phyloP scores from a whole-genome alignment of 2,329 filamentous ascomycete genomes.

The Decorospora gaudefroyi region DNA sequence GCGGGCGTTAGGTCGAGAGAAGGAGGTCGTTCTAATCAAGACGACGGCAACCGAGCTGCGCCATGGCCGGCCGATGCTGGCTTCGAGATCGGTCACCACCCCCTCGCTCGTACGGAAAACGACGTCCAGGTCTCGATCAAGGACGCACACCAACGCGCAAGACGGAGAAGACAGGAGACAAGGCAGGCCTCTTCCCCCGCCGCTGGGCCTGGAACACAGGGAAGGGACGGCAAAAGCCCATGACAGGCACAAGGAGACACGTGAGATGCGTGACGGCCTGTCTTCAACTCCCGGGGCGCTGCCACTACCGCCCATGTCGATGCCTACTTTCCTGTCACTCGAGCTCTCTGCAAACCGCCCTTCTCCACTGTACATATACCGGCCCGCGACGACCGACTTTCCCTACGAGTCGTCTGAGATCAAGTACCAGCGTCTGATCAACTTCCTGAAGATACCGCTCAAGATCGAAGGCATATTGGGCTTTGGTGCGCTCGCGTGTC shows the following conservation, averaged over 20 bases:
- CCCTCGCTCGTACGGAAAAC: conserved; percentile 48
- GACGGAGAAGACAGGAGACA: conserved; percentile 31
- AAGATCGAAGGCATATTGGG: conserved; percentile 82
- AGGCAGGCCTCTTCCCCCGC: conserved; percentile 33
- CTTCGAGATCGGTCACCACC: conserved; percentile 44
- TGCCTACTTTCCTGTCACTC: conserved; percentile 68
- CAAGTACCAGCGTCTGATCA: conserved; percentile 88
- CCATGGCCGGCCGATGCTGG: conserved; percentile 38
- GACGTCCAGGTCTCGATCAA: conserved; percentile 36
- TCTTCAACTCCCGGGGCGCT: conserved; percentile 55
- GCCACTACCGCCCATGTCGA: conserved; percentile 64
- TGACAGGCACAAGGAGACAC: conserved; percentile 30
- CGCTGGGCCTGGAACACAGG: conserved; percentile 44
- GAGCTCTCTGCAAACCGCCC: conserved; percentile 65
- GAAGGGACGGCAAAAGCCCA: conserved; percentile 38
- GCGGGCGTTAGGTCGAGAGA: conserved; percentile 26
- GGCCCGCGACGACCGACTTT: conserved; percentile 59
- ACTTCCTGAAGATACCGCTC: conserved; percentile 80
- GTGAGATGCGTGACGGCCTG: conserved; percentile 31
- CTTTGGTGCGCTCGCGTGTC: conserved; percentile 87
- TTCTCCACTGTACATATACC: conserved; percentile 67
- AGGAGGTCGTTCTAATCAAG: conserved; percentile 41
- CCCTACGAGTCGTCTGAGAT: conserved; percentile 92
- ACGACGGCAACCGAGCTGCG: conserved; percentile 31
- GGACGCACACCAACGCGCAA: conserved; percentile 21